These are phyloP conservation scores for Citrullus amarus DNA, from an alignment of 306 rosid species.

Conservation along the genomic window DNA sequence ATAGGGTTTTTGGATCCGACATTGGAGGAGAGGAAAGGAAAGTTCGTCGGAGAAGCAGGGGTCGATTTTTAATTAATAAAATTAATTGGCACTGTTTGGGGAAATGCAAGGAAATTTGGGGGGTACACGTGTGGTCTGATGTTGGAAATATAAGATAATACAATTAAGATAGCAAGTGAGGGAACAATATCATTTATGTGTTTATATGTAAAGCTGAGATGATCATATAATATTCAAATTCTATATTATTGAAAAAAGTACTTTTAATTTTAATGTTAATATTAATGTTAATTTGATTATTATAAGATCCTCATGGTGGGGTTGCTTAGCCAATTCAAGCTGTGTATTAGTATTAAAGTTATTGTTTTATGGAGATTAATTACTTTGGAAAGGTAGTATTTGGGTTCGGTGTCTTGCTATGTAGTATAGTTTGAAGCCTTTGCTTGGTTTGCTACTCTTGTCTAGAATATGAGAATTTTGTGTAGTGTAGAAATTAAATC, in stretches of 20 bases:
- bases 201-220: slow-evolving; percentile 25
- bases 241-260: background rate
- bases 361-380: too few relatives aligned
- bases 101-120: slow-evolving; percentile 17
- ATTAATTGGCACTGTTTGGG: slow-evolving; percentile 35
- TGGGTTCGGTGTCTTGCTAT: background rate
- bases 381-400: background rate
- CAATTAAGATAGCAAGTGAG: slow-evolving; percentile 39
- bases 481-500: too few relatives aligned
- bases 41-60: slow-evolving; percentile 33
- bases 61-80: background rate
- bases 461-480: too few relatives aligned
- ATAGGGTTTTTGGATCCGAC: slow-evolving; percentile 17
- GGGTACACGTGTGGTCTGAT: slow-evolving; percentile 26
- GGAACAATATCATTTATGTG: slow-evolving; percentile 50
- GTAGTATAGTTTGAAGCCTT: too few relatives aligned
- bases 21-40: slow-evolving; percentile 40
- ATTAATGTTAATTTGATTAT: background rate
- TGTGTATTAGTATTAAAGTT: too few relatives aligned
- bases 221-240: background rate
- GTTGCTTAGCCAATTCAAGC: too few relatives aligned
- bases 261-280: background rate
- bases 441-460: too few relatives aligned
- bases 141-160: slow-evolving; percentile 32
- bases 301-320: background rate